A percentile compares a stretch with the other conserved stretches of the same genome.
These are phyloP conservation scores for Persicaria tinctoria DNA, from an alignment of 148 eudicot genomes.

Conservation along the genomic window DNA sequence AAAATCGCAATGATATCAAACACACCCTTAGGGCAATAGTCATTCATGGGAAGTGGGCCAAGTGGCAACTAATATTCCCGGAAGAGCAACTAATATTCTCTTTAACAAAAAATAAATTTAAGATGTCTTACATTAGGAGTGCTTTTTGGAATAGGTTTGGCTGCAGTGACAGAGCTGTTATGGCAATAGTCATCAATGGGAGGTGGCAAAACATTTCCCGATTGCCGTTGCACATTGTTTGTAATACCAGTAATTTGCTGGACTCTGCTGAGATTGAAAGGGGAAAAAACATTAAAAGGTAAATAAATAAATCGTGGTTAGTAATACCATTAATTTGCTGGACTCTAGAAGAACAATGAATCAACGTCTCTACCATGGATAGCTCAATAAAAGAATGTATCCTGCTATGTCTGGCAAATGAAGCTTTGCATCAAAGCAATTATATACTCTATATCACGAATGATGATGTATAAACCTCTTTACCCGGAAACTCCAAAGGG, in stretches of 20 bases:
- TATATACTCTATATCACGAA: too few species aligned
- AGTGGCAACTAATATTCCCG: not conserved
- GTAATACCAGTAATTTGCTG: conserved; percentile 81
- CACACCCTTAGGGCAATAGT: too few species aligned
- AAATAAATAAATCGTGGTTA: not conserved
- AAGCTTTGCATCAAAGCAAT: not conserved
- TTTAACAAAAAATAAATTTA: not conserved
- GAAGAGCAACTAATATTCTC: not conserved
- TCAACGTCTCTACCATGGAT: not conserved
- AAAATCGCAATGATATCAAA: too few species aligned
- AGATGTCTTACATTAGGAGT: conserved; percentile 41
- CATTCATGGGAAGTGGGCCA: too few species aligned
- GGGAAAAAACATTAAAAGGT: not conserved
- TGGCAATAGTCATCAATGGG: conserved; percentile 50
- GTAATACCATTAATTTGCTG: not conserved
- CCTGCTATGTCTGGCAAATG: not conserved
- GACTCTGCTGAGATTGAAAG: conserved; percentile 41
- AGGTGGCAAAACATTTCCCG: conserved; percentile 72
- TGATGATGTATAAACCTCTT: too few species aligned
- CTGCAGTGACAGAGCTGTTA: conserved; percentile 27
- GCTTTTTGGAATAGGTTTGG: conserved; percentile 32
- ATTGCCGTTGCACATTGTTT: conserved; percentile 49
- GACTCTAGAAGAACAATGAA: not conserved
- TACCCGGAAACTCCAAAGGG: too few species aligned
- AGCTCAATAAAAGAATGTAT: not conserved